Percentiles rank a stretch among this genome's conserved stretches.
Evolutionary conservation across 1,284 basidiomycete genomes (phyloP).

Genomic region (Boletellus deceptivus): DNA sequence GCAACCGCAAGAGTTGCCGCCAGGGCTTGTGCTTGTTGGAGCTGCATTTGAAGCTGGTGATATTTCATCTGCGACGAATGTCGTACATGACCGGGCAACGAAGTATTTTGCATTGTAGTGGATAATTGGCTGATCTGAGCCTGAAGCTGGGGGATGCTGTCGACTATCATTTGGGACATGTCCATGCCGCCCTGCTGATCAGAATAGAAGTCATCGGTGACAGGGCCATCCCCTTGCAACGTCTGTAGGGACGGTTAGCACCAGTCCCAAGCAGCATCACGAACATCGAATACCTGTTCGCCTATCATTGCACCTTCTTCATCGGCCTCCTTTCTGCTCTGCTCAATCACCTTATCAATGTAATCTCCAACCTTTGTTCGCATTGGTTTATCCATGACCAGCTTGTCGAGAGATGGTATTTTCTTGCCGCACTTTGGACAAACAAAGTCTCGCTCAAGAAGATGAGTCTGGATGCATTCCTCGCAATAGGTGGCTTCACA

Average conservation of each 20-base stretch:
- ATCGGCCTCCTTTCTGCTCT: slow-evolving; percentile 71
- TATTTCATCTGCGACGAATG: slow-evolving; percentile 77
- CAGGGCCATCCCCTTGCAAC: slow-evolving; percentile 29
- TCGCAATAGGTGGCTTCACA: slow-evolving; percentile 91
- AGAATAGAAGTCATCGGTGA: slow-evolving; percentile 61
- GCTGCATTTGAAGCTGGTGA: slow-evolving; percentile 72
- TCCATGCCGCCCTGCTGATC: slow-evolving; percentile 65
- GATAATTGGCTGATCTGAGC: slow-evolving; percentile 75
- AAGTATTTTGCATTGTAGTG: slow-evolving; percentile 72
- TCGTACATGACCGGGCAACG: slow-evolving; percentile 66
- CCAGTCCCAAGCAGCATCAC: neutral
- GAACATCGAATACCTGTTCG: slow-evolving; percentile 25
- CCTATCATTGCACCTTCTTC: slow-evolving; percentile 38
- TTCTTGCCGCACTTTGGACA: slow-evolving; percentile 88
- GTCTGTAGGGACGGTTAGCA: slow-evolving; percentile 19
- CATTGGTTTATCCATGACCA: slow-evolving; percentile 74
- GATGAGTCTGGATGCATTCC: slow-evolving; percentile 89
- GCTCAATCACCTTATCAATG: slow-evolving; percentile 81
- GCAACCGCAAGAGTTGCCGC: slow-evolving; percentile 57
- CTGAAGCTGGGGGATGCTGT: slow-evolving; percentile 74
- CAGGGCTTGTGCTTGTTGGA: slow-evolving; percentile 71
- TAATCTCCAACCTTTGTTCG: slow-evolving; percentile 77
- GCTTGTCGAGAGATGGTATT: slow-evolving; percentile 81
- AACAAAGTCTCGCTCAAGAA: slow-evolving; percentile 89
- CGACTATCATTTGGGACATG: slow-evolving; percentile 67